Base-by-base conservation (phyloP, 2,329 filamentous ascomycete species). In the Mycogone perniciosa region DNA sequence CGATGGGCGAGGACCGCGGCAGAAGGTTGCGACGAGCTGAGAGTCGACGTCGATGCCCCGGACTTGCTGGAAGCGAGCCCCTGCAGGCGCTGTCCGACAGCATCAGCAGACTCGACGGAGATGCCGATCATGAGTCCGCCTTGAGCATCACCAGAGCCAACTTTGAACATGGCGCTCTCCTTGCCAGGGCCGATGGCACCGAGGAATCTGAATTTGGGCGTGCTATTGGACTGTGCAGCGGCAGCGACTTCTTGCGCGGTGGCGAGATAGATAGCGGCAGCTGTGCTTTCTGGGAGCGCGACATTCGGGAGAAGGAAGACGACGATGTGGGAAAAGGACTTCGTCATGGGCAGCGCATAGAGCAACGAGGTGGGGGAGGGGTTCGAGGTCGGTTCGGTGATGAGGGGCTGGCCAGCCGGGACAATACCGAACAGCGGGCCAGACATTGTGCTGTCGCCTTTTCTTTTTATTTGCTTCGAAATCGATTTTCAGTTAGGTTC, bases 101-200 rank as follows among this genome's bases (percentile, higher is more conserved):
- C 79, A 7, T 79, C 79, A 2, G 81, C 83, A 0, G 86, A 77
- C 68, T 97, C 93, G 57, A 97, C 75, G 0, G 85, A 87, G 51
- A 97, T 84, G 2, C 92, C 93, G 31, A 97, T 73, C 4, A 88
- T 84, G 27, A 92, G 74, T n/a, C 77, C 75, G 11, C 71, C 44
- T 0, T 54, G 30, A 59, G 63, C 27, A 51, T 67, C 53, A 11
- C 55, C 57, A 31, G 61, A 59, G 44, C 74, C 76, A 57, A 95
- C 74, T 66, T 88, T 90, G 76, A 97, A 96, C 51, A 97, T 87
- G 34, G 91, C 89, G 58, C 86, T 92, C 60, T 93, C 90, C 64
- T 96, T 96, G 51, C 91, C 89, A 34, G 88, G 85, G 1, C 88
- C 91, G 50, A 99, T 84, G 44, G 85, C 93, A 56, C 95, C 93